These are phyloP conservation scores for Skeletonema potamos DNA, from an alignment of 108 stramenopile species.

Conservation along the genomic window DNA sequence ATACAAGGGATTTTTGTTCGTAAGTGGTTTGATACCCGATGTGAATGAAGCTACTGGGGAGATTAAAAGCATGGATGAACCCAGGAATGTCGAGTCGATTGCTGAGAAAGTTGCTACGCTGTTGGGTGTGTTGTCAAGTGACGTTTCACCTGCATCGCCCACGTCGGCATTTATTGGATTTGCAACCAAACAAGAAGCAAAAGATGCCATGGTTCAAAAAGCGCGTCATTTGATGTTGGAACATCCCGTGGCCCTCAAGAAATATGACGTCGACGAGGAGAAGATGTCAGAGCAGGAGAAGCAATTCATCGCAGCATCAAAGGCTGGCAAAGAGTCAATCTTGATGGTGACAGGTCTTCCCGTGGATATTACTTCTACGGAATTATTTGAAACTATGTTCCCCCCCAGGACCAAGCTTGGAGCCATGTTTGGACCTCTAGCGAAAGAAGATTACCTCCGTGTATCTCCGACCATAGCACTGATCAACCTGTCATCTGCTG, in stretches of 20 bases:
- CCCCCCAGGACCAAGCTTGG: slow-evolving; percentile 60
- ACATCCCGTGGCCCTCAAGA: slow-evolving; percentile 26
- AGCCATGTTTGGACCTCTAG: slow-evolving; percentile 57
- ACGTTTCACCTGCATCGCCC: slow-evolving; percentile 64
- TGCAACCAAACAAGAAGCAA: slow-evolving; percentile 42
- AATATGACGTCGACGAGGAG: slow-evolving; percentile 27
- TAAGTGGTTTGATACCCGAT: slow-evolving; percentile 71
- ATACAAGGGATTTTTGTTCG: slow-evolving; percentile 67
- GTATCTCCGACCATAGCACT: slow-evolving; percentile 60
- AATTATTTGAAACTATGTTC: slow-evolving; percentile 55
- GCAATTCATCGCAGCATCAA: slow-evolving; percentile 41
- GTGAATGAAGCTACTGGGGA: slow-evolving; percentile 45
- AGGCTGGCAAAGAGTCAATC: slow-evolving; percentile 39
- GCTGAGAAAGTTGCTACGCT: slow-evolving; percentile 56
- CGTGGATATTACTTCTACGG: slow-evolving; percentile 34
- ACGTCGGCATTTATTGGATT: slow-evolving; percentile 85
- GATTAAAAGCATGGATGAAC: slow-evolving; percentile 57
- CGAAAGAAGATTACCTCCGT: slow-evolving; percentile 55
- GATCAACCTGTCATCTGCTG: slow-evolving; percentile 60
- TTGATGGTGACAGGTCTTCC: slow-evolving; percentile 67
- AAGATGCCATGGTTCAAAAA: slow-evolving; percentile 42
- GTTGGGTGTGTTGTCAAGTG: slow-evolving; percentile 55
- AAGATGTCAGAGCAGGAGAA: slow-evolving; percentile 39
- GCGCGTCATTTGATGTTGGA: slow-evolving; percentile 12
- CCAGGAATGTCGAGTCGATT: slow-evolving; percentile 60